Percentiles rank a stretch among this genome's conserved stretches.
Evolutionary conservation across 768 basidiomycete species (phyloP).

Genomic region (Mycena floridula): DNA sequence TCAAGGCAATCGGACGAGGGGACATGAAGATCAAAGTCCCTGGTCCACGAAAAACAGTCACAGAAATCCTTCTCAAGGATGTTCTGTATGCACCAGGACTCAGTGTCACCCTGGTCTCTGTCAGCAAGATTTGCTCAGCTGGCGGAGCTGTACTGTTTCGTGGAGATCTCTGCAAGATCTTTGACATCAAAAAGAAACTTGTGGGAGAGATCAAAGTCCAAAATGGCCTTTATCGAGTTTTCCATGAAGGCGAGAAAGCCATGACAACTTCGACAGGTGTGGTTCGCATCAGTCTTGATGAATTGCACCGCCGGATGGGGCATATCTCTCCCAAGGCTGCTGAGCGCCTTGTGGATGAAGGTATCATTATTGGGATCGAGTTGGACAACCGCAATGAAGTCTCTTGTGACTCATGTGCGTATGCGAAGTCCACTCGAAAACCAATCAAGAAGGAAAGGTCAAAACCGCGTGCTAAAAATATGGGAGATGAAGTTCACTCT

Average conservation of each 20-base stretch:
- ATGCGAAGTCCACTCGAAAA: no score
- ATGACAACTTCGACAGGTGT: not conserved
- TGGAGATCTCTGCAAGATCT: slow-evolving; percentile 18
- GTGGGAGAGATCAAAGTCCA: slow-evolving; percentile 14
- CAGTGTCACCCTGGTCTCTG: slow-evolving; percentile 22
- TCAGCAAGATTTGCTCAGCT: slow-evolving; percentile 20
- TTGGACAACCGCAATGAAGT: no score
- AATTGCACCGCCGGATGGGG: slow-evolving; percentile 25
- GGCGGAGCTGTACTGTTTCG: slow-evolving; percentile 17
- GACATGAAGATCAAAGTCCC: slow-evolving; percentile 22
- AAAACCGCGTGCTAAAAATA: no score
- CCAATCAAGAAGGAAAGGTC: no score
- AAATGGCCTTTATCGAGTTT: slow-evolving; percentile 13
- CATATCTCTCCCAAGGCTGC: slow-evolving; percentile 24
- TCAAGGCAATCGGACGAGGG: slow-evolving; percentile 24
- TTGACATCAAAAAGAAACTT: slow-evolving; percentile 10
- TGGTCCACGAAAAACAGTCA: slow-evolving; percentile 12
- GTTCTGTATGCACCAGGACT: slow-evolving; percentile 12
- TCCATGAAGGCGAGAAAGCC: not conserved
- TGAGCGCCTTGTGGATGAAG: slow-evolving; percentile 17
- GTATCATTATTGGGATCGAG: slow-evolving; percentile 22
- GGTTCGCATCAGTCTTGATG: not conserved
- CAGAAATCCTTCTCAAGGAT: slow-evolving; percentile 16
- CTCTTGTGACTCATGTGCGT: no score
- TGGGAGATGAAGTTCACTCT: no score